These are phyloP conservation scores for Sarcomyxa edulis DNA, from an alignment of 768 basidiomycete species.

Conservation along the genomic window DNA sequence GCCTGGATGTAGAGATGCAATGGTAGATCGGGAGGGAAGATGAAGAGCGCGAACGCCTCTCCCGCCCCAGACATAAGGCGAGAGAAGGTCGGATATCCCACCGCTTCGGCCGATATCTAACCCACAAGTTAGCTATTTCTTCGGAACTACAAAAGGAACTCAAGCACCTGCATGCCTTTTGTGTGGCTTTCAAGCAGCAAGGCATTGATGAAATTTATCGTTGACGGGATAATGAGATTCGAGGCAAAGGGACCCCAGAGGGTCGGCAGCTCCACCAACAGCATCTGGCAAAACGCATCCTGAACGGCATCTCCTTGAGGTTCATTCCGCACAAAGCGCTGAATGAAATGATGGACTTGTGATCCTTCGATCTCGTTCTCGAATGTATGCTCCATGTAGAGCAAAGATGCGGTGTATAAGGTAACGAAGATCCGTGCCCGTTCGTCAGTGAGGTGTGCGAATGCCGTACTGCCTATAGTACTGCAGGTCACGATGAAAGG, in stretches of 20 bases:
- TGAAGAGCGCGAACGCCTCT: conserved; percentile 28
- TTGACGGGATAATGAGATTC: conserved; percentile 29
- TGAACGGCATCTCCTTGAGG: conserved; percentile 24
- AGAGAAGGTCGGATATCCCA: conserved; percentile 15
- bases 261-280: conserved; percentile 21
- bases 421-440: conserved; percentile 28
- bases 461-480: conserved; percentile 19
- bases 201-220: conserved; percentile 28
- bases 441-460: conserved; percentile 21
- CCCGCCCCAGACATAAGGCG: conserved; percentile 26
- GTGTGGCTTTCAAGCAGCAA: conserved; percentile 26
- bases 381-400: conserved; percentile 30
- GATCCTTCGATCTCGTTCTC: conserved; percentile 16
- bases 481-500: conserved; percentile 27
- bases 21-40: conserved; percentile 27
- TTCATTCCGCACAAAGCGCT: conserved; percentile 19
- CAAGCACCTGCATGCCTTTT: conserved; percentile 18
- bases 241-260: conserved; percentile 23
- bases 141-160: no score
- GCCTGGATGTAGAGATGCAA: conserved; percentile 28
- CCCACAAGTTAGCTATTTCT: not conserved
- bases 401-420: conserved; percentile 32
- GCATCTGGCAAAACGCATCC: conserved; percentile 25
- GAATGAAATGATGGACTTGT: conserved; percentile 26
- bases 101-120: conserved; percentile 10